Evolutionary conservation across 805 yeast genomes (phyloP).

Genomic region (Aciculoconidium aculeatum): DNA sequence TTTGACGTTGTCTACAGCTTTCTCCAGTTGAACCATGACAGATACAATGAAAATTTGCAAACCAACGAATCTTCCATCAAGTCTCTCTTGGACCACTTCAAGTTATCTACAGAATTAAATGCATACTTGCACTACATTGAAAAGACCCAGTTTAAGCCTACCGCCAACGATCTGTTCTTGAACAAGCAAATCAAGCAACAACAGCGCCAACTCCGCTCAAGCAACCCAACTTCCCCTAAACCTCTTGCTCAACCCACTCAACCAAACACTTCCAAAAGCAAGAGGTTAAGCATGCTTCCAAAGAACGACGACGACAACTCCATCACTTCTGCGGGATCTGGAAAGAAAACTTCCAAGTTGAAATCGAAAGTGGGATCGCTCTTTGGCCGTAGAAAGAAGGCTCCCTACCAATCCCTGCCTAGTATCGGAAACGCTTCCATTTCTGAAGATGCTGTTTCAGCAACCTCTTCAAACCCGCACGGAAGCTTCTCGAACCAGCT

Average conservation of each 20-base stretch:
- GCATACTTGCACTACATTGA: slow-evolving; percentile 30
- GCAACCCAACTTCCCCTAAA: too few species aligned
- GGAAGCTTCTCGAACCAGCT: too few species aligned
- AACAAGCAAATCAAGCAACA: slow-evolving; percentile 10
- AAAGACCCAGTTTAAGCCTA: slow-evolving; percentile 16
- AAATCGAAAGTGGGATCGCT: slow-evolving; percentile 73
- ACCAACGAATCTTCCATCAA: slow-evolving; percentile 61
- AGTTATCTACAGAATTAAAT: slow-evolving; percentile 33
- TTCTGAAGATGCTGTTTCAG: too few species aligned
- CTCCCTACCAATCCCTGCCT: slow-evolving; percentile 2
- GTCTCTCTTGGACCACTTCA: slow-evolving; percentile 47
- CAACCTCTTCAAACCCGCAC: too few species aligned
- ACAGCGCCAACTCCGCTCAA: slow-evolving; percentile 7
- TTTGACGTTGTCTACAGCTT: slow-evolving; percentile 63
- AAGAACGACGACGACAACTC: slow-evolving; percentile 7
- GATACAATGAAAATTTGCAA: slow-evolving; percentile 18
- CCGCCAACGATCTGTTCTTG: slow-evolving; percentile 6
- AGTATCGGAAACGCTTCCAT: slow-evolving; percentile 10
- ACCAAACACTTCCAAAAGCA: slow-evolving; percentile 2
- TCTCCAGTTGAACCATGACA: slow-evolving; percentile 34
- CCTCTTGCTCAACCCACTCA: too few species aligned
- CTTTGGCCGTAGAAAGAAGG: slow-evolving; percentile 55
- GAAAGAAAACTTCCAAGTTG: slow-evolving; percentile 37
- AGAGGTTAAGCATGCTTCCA: slow-evolving; percentile 6
- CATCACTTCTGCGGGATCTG: slow-evolving; percentile 11